These are phyloP conservation scores for Aegilops bicornis DNA, from an alignment of 176 grass and related monocot genomes.

Conservation along the genomic window DNA sequence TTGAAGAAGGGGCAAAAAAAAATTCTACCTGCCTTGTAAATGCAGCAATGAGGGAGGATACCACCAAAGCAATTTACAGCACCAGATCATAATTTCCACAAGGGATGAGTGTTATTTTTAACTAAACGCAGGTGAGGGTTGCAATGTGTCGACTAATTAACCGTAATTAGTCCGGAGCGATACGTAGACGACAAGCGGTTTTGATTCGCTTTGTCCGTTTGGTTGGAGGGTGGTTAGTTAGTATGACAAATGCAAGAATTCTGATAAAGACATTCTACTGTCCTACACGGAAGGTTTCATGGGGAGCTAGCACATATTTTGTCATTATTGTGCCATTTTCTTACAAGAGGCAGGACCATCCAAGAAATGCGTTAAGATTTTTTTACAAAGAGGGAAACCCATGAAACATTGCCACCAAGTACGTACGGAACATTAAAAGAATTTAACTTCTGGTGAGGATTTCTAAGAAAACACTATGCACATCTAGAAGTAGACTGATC, in stretches of 20 bases:
- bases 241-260: conserved; percentile 19
- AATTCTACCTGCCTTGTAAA: conserved; percentile 15
- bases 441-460: background rate
- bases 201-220: background rate
- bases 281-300: conserved; percentile 37
- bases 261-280: background rate
- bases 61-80: background rate
- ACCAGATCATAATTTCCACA: background rate
- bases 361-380: background rate
- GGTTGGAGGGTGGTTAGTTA: background rate
- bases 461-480: conserved; percentile 15
- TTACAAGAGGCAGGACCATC: background rate
- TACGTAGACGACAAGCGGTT: background rate
- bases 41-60: conserved; percentile 7
- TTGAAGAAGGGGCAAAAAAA: background rate
- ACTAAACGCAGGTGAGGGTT: conserved; percentile 2
- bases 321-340: background rate
- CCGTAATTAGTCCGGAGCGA: background rate
- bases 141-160: conserved; percentile 2
- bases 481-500: background rate
- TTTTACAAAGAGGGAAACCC: background rate
- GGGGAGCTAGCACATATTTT: background rate
- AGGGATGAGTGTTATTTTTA: background rate
- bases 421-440: background rate
- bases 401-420: background rate